These are phyloP conservation scores for Penicillium sp. DNA, from an alignment of 2,329 filamentous ascomycete genomes.

Conservation along the genomic window DNA sequence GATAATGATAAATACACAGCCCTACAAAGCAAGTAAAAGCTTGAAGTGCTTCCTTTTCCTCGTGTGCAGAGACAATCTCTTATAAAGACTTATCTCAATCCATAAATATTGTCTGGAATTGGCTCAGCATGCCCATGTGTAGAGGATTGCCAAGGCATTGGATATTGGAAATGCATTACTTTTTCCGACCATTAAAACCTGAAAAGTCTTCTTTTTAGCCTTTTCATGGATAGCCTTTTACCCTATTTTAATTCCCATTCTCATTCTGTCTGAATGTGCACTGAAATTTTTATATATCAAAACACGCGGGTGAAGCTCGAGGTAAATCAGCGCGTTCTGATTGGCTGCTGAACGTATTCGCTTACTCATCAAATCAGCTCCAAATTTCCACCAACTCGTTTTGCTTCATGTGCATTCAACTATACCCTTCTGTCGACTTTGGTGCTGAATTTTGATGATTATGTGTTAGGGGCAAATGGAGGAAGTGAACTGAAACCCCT, in stretches of 20 bases:
- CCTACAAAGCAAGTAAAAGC: constrained; percentile 1
- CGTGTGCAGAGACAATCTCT: no score
- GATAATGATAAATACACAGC: neutral
- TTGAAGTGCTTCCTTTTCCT: neutral
- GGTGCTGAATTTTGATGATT: neutral
- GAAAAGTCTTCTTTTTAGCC: no score
- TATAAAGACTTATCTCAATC: no score
- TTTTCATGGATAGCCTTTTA: no score
- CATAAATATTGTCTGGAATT: no score
- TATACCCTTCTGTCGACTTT: neutral
- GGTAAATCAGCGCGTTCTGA: constrained; percentile 18
- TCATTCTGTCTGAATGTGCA: no score
- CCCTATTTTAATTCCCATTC: no score
- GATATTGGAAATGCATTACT: no score
- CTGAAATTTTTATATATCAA: neutral
- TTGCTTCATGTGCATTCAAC: neutral
- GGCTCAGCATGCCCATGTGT: no score
- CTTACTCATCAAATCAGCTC: constrained; percentile 14
- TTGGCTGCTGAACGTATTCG: constrained; percentile 8
- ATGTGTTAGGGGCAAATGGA: neutral
- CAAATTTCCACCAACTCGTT: constrained; percentile 18
- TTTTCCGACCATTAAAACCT: no score
- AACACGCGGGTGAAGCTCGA: neutral
- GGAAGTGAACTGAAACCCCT: neutral
- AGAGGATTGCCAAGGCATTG: no score